Conservation (phyloP, 495 filamentous ascomycete species). For the Sordaria brevicollis region DNA sequence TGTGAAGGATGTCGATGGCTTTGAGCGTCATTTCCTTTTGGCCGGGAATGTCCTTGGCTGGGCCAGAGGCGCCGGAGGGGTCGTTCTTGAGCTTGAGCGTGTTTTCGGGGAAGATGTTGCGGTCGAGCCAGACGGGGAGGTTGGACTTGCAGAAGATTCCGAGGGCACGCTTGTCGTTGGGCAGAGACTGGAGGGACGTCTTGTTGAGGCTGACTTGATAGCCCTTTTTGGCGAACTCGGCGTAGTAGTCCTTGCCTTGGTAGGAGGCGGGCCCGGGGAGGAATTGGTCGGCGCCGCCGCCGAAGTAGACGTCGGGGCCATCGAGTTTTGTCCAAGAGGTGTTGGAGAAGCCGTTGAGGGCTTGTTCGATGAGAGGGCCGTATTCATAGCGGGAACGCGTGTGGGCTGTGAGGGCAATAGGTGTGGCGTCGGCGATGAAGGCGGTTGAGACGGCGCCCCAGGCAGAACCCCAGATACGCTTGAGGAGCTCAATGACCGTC, state of each 20-base stretch:
- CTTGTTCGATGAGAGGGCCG: constrained; percentile 51
- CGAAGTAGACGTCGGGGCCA: constrained; percentile 64
- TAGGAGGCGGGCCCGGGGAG: constrained; percentile 43
- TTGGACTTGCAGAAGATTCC: constrained; percentile 59
- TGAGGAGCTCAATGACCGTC: constrained; percentile 61
- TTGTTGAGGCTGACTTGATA: constrained; percentile 59
- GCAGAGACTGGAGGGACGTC: constrained; percentile 43
- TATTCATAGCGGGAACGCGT: constrained; percentile 52
- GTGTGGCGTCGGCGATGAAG: constrained; percentile 63
- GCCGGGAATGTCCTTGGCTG: constrained; percentile 58
- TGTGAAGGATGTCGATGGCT: constrained; percentile 58
- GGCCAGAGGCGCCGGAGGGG: constrained; percentile 44
- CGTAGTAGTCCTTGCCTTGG: constrained; percentile 54
- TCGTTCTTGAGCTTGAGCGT: constrained; percentile 48
- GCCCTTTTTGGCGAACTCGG: constrained; percentile 51
- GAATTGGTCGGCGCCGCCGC: constrained; percentile 66
- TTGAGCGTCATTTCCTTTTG: constrained; percentile 77
- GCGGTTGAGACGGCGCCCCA: constrained; percentile 54
- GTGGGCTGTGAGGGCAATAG: constrained; percentile 56
- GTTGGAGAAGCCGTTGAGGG: constrained; percentile 45
- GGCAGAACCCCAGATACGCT: constrained; percentile 44
- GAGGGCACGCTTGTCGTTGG: constrained; percentile 46
- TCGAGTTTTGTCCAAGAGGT: constrained; percentile 58
- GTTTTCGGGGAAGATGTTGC: constrained; percentile 59
- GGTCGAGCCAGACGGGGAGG: constrained; percentile 62